Evolutionary conservation across 2,329 filamentous ascomycete species (phyloP).

Genomic region (Drechslerella coelobrocha): DNA sequence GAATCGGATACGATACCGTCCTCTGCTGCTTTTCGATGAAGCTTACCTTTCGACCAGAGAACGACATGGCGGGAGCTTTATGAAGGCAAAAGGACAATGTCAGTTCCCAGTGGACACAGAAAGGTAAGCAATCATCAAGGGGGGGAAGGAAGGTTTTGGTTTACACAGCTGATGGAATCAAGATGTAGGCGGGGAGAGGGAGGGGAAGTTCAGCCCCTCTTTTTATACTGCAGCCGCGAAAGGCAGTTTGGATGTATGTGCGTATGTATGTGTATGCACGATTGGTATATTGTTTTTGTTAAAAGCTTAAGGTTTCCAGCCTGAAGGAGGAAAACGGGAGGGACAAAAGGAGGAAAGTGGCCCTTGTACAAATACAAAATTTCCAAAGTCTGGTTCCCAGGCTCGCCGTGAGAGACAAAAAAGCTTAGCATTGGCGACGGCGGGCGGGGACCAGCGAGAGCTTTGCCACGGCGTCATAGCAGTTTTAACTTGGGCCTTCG

Average conservation of each 20-base stretch:
- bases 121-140: slow-evolving; percentile 3
- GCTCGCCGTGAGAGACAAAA: slow-evolving; percentile 10
- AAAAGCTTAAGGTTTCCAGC: background rate
- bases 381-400: background rate
- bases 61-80: slow-evolving; percentile 40
- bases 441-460: slow-evolving; percentile 1
- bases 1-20: slow-evolving; percentile 24
- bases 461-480: slow-evolving; percentile 14
- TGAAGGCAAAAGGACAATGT: slow-evolving; percentile 32
- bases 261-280: too few relatives aligned
- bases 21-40: slow-evolving; percentile 22
- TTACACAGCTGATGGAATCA: background rate
- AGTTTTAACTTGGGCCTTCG: slow-evolving; percentile 8
- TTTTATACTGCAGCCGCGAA: background rate
- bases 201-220: background rate
- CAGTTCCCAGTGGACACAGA: slow-evolving; percentile 40
- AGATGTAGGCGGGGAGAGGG: background rate
- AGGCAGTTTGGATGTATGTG: too few relatives aligned
- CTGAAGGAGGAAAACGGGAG: background rate
- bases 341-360: background rate
- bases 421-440: slow-evolving; percentile 43
- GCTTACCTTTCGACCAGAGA: slow-evolving; percentile 50
- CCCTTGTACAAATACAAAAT: background rate
- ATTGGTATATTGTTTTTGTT: too few relatives aligned
- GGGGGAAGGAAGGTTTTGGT: slow-evolving; percentile 6